These are phyloP conservation scores for Spathaspora boniae DNA, from an alignment of 805 yeast species.

Conservation along the genomic window DNA sequence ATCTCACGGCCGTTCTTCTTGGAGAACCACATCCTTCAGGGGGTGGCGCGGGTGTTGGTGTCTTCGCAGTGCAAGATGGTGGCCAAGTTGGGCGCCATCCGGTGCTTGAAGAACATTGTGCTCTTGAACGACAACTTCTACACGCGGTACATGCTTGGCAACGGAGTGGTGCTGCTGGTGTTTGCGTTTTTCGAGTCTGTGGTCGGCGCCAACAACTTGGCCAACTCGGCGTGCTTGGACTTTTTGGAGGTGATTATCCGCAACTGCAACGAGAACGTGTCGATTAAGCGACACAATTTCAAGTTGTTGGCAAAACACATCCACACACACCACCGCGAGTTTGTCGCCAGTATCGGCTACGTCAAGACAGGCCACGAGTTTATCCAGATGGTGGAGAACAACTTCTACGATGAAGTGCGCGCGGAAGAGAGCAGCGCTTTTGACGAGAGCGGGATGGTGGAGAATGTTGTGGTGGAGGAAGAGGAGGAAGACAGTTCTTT, in stretches of 20 bases:
- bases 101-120: conserved; percentile 65
- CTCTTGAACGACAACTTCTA: conserved; percentile 61
- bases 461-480: conserved; percentile 4
- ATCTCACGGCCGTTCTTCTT: conserved; percentile 62
- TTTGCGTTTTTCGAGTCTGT: conserved; percentile 49
- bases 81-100: conserved; percentile 60
- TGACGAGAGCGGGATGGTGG: conserved; percentile 8
- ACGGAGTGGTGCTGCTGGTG: conserved; percentile 48
- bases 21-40: conserved; percentile 54
- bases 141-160: conserved; percentile 51
- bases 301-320: conserved; percentile 28
- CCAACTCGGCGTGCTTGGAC: conserved; percentile 74
- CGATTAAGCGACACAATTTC: conserved; percentile 19
- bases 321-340: conserved; percentile 24
- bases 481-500: conserved; percentile 7
- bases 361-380: conserved; percentile 28
- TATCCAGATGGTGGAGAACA: conserved; percentile 20
- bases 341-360: conserved; percentile 20
- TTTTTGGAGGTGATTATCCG: conserved; percentile 46
- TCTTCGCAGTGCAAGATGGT: conserved; percentile 40
- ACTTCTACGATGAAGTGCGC: conserved; percentile 9
- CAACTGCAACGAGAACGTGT: conserved; percentile 19
- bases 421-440: background rate
- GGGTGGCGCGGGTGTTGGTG: conserved; percentile 49
- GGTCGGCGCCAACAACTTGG: conserved; percentile 52